Percentiles rank a stretch among this genome's conserved stretches.
These are phyloP conservation scores for Pueraria montana DNA, from an alignment of 306 rosid genomes.

Conservation along the genomic window DNA sequence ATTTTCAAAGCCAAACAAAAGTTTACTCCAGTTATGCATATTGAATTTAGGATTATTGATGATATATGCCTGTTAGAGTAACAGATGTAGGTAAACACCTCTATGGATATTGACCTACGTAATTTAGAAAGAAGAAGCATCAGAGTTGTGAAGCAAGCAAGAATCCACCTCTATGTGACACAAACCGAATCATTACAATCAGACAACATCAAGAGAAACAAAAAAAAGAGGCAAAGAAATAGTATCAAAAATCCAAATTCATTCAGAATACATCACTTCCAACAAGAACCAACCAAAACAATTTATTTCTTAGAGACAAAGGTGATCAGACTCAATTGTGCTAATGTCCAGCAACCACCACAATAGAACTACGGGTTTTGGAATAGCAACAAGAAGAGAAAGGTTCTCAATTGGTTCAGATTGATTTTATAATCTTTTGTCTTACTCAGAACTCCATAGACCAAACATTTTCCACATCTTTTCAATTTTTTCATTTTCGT, in stretches of 20 bases:
- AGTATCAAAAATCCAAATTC: conserved; percentile 9
- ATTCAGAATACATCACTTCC: conserved; percentile 27
- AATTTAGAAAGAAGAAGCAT: not conserved
- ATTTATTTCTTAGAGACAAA: conserved; percentile 31
- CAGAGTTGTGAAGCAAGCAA: conserved; percentile 6
- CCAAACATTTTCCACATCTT: conserved; percentile 12
- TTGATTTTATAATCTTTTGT: not conserved
- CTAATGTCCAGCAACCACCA: conserved; percentile 8
- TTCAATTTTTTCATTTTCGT: not conserved
- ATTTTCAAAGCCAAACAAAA: conserved; percentile 22
- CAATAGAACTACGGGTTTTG: conserved; percentile 7
- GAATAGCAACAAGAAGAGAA: conserved; percentile 13
- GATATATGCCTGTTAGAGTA: not conserved
- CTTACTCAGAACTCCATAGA: not conserved
- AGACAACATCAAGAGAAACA: conserved; percentile 16
- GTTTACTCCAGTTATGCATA: conserved; percentile 10
- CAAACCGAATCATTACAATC: not conserved
- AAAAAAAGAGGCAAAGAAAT: conserved; percentile 6
- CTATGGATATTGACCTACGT: too few species aligned
- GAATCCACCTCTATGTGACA: conserved; percentile 18
- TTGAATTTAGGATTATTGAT: conserved; percentile 15
- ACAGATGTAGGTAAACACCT: not conserved
- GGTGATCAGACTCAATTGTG: conserved; percentile 22
- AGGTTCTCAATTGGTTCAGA: conserved; percentile 15
- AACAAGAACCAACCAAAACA: not conserved